Conservation (phyloP, 2,329 filamentous ascomycete species). For the Pseudogymnoascus sp. region DNA sequence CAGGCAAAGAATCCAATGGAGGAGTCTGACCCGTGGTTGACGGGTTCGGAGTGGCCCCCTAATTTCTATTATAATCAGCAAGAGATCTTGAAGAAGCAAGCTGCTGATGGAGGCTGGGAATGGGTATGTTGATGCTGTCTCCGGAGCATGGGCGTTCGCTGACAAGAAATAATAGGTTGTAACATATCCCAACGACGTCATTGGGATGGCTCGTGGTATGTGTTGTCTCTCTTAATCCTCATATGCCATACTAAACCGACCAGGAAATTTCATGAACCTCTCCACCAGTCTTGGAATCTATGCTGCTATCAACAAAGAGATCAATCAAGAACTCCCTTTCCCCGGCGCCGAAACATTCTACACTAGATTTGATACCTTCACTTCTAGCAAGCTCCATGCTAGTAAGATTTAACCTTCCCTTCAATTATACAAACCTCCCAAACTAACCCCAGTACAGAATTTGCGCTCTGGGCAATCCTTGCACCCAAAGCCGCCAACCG, state of each 20-base stretch:
- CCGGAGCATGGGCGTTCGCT: neutral
- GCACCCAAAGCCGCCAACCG: slow-evolving; percentile 28
- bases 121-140: neutral
- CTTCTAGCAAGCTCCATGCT: neutral
- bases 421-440: neutral
- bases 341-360: slow-evolving; percentile 24
- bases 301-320: slow-evolving; percentile 28
- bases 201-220: slow-evolving; percentile 33
- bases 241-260: neutral
- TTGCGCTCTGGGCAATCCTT: slow-evolving; percentile 17
- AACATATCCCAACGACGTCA: slow-evolving; percentile 41
- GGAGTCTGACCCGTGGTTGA: slow-evolving; percentile 42
- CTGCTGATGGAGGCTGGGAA: neutral
- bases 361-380: neutral
- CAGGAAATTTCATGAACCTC: slow-evolving; percentile 32
- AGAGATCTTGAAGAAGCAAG: slow-evolving; percentile 33
- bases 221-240: slow-evolving; percentile 15
- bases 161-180: slow-evolving; percentile 36
- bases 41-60: slow-evolving; percentile 30
- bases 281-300: slow-evolving; percentile 19
- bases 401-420: neutral
- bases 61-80: slow-evolving; percentile 51
- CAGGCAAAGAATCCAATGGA: slow-evolving; percentile 41
- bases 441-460: neutral
- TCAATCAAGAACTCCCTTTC: slow-evolving; percentile 31